These are phyloP conservation scores for Coniferiporia weirii DNA, from an alignment of 1,284 basidiomycete species.

Conservation along the genomic window DNA sequence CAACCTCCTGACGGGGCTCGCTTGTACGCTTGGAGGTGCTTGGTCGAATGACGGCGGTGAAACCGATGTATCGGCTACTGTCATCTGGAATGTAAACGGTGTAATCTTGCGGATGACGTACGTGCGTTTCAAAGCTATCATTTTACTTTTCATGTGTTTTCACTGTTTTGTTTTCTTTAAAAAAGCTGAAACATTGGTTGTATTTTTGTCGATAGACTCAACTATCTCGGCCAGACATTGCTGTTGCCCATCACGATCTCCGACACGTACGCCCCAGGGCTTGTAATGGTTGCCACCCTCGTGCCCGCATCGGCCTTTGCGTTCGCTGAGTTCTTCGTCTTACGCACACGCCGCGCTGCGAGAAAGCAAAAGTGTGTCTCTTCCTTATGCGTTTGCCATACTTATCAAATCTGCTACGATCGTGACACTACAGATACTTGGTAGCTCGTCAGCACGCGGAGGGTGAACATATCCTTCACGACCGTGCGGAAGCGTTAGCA, in stretches of 20 bases:
- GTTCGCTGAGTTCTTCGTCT: conserved; percentile 31
- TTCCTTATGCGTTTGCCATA: neutral
- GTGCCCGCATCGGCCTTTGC: conserved; percentile 30
- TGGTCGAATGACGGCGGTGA: conserved; percentile 25
- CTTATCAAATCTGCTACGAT: conserved; percentile 24
- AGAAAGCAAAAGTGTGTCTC: conserved; percentile 28
- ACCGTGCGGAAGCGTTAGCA: conserved; percentile 52
- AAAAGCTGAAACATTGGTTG: conserved; percentile 4
- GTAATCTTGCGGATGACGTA: conserved; percentile 33
- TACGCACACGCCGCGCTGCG: conserved; percentile 29
- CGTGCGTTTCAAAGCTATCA: conserved; percentile 17
- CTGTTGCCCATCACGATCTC: conserved; percentile 32
- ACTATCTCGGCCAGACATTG: conserved; percentile 32
- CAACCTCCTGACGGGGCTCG: neutral
- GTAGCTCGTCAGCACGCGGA: conserved; percentile 45
- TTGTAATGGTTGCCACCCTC: conserved; percentile 30
- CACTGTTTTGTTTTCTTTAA: neutral
- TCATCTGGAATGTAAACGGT: conserved; percentile 27
- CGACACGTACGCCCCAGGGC: conserved; percentile 26
- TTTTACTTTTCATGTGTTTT: too few relatives aligned
- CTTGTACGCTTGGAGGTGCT: conserved; percentile 4
- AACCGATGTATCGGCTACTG: conserved; percentile 27
- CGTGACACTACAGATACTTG: conserved; percentile 29
- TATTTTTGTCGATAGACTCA: conserved; percentile 24
- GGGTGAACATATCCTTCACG: conserved; percentile 53